phyloP scores from a whole-genome alignment of 2,329 filamentous ascomycete species.

The Sclerotinia spermophila region DNA sequence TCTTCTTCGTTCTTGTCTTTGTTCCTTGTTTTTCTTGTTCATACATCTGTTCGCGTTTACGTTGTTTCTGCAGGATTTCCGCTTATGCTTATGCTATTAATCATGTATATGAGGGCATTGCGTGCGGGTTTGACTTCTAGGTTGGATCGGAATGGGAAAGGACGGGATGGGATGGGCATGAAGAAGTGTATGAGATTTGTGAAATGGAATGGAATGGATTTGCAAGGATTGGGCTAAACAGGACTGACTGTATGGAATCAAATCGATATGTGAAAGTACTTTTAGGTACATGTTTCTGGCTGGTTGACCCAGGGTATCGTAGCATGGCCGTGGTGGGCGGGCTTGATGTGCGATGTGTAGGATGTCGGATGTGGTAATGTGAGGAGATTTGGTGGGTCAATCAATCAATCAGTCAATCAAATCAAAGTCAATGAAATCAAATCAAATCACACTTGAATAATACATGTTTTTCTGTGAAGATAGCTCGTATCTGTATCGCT shows the following conservation, averaged over 20 bases:
- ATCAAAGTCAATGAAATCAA: neutral
- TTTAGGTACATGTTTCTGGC: neutral
- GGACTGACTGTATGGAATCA: neutral
- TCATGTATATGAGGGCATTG: slow-evolving; percentile 7
- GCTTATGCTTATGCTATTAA: neutral
- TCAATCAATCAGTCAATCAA: neutral
- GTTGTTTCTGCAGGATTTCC: neutral
- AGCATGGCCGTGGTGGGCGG: neutral
- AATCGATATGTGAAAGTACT: neutral
- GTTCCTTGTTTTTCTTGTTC: slow-evolving; percentile 1
- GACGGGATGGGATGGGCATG: neutral
- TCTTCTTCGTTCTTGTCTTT: neutral
- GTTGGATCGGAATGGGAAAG: neutral
- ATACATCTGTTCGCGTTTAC: neutral
- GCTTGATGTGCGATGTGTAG: neutral
- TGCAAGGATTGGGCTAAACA: neutral
- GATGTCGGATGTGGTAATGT: neutral
- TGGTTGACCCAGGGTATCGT: neutral
- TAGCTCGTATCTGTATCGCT: neutral
- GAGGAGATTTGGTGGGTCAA: neutral
- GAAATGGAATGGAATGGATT: neutral
- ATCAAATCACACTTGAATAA: neutral
- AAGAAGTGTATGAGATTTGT: neutral
- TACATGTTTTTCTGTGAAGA: neutral
- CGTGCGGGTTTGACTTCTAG: slow-evolving; percentile 1